These are phyloP conservation scores for Nakazawaea laoshanensis DNA, from an alignment of 805 yeast species.

Conservation along the genomic window DNA sequence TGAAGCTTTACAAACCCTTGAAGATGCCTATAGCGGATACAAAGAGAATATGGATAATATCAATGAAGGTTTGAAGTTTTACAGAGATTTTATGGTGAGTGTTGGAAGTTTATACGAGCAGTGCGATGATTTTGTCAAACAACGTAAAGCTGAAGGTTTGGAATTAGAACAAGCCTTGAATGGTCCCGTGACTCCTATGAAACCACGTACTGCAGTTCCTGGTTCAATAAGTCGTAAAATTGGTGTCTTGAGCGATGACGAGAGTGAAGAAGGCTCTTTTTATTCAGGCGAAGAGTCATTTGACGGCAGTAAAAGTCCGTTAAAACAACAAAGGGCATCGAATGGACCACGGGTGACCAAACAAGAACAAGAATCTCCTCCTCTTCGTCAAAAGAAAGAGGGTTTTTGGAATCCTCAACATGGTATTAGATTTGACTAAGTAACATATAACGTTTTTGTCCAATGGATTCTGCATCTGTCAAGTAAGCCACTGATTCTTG, in stretches of 20 bases:
- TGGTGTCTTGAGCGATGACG: neutral
- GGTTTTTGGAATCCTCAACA: constrained; percentile 10
- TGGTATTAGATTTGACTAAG: constrained; percentile 9
- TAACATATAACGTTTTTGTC: constrained; percentile 10
- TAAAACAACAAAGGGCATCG: constrained; percentile 1
- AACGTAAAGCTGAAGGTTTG: constrained; percentile 44
- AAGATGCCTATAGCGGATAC: constrained; percentile 39
- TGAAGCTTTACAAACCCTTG: constrained; percentile 41
- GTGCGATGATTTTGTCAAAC: constrained; percentile 42
- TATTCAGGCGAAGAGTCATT: constrained; percentile 4
- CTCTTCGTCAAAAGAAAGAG: neutral
- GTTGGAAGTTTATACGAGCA: constrained; percentile 35
- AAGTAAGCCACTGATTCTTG: constrained; percentile 11
- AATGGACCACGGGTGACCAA: constrained; percentile 1
- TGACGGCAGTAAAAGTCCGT: constrained; percentile 8
- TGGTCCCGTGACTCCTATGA: constrained; percentile 2
- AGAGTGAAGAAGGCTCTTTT: constrained; percentile 1
- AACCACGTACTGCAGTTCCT: neutral
- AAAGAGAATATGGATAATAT: constrained; percentile 51
- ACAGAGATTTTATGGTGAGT: constrained; percentile 47
- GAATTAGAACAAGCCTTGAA: constrained; percentile 29
- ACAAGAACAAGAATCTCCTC: neutral
- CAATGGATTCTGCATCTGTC: constrained; percentile 10
- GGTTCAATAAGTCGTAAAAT: neutral
- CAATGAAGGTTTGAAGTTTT: constrained; percentile 64